A percentile compares a stretch with the other conserved stretches of the same genome.
These are phyloP conservation scores for Dothistroma pini DNA, from an alignment of 2,329 filamentous ascomycete species.

Conservation along the genomic window DNA sequence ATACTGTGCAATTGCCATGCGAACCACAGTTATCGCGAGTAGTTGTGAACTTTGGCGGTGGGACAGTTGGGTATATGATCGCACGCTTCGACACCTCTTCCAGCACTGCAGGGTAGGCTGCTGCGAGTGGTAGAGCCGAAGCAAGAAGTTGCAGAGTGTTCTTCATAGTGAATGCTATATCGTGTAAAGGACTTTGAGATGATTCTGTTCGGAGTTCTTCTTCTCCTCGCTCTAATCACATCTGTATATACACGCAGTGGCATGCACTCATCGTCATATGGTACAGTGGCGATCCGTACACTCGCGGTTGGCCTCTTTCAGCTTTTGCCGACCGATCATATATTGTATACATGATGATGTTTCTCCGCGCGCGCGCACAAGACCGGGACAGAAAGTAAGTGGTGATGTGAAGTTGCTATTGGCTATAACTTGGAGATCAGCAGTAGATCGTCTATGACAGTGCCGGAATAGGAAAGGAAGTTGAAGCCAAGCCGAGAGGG, in stretches of 20 bases:
- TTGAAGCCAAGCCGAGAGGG: background rate
- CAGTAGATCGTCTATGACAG: background rate
- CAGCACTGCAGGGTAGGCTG: conserved; percentile 18
- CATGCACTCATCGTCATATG: background rate
- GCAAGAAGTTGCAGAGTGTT: conserved; percentile 6
- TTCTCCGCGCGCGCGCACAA: background rate
- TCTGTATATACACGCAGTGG: too few relatives aligned
- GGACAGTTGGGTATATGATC: conserved; percentile 13
- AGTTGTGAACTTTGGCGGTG: conserved; percentile 16
- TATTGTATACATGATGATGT: background rate
- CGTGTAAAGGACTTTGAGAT: background rate
- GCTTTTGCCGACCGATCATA: background rate
- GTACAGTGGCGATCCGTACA: background rate
- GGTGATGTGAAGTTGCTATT: background rate
- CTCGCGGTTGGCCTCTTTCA: background rate
- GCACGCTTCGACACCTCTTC: conserved; percentile 13
- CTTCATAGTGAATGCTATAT: background rate
- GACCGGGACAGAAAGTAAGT: background rate
- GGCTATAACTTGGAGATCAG: background rate
- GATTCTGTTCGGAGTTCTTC: too few relatives aligned
- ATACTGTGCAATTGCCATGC: conserved; percentile 22
- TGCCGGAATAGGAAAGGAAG: background rate
- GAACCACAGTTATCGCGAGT: conserved; percentile 20
- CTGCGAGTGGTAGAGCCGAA: conserved; percentile 17
- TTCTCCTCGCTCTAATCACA: too few relatives aligned